Base-by-base conservation (phyloP, 805 yeast genomes). In the Monosporozyma aerobia region DNA sequence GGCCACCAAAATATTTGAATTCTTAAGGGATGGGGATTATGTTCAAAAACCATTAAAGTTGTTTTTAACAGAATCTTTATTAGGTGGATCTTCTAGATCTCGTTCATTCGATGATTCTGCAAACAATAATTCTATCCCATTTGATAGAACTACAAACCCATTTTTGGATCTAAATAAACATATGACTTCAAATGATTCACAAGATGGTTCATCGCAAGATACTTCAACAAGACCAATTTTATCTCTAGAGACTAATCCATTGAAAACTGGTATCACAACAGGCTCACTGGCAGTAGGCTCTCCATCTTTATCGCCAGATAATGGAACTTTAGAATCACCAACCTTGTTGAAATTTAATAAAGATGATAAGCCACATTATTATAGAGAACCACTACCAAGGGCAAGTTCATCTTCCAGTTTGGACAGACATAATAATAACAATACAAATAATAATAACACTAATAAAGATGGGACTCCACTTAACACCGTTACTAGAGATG, bases 21-120 rank as follows among this genome's bases (percentile, higher is more conserved):
- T 48, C 32, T 48, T 73, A 45, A 54, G 54, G 39, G 32, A 30
- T 3, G 47, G 49, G 23, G 55, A 48, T n/a, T 44, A 49, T 37
- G 27, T 48, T 22, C 19, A 35, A n/a, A 54, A 60, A 6, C 54
- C 56, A 6, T 54, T 64, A 13, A 66, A 63, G 50, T 51, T 72
- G 23, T 70, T 64, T 50, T 50, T 71, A 9, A 66, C 70, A 7
- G 75, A 72, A 50, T 64, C 73, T 1, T 41, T 53, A 35, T 22
- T 48, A 43, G 49, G 27, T 11, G 30, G 23, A 14, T 9, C 43
- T 14, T 29, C 44, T 2, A 41, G 51, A 25, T 30, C 53, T 4
- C 44, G 44, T 23, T 51, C 53, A 25, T 46, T 46, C 23, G 53
- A 50, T 46, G 33, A 29, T 8, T 29, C 41, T 4, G 7, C 16